Percentiles rank a stretch among this genome's conserved stretches.
Conservation (phyloP, 345 rosid genomes). For the Kernera saxatilis region DNA sequence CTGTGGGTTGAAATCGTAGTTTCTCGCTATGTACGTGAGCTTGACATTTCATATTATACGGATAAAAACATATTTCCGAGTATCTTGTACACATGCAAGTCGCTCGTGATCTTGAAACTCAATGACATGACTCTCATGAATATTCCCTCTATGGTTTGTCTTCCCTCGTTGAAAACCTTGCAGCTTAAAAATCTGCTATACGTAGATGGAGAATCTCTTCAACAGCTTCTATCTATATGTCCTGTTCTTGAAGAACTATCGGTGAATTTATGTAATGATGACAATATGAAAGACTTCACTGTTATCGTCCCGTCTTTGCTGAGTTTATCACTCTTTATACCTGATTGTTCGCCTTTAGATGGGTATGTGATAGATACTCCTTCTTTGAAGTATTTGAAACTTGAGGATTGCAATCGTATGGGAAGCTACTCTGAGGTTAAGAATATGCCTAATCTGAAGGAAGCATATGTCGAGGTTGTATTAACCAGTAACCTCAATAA, state of each 20-base stretch:
- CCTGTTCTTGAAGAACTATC: not conserved
- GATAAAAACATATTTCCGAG: not conserved
- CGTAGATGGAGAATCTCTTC: not conserved
- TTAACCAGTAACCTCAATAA: too few relatives aligned
- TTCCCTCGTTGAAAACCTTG: not conserved
- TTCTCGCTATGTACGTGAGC: not conserved
- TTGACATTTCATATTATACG: too few relatives aligned
- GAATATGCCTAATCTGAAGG: not conserved
- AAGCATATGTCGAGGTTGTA: too few relatives aligned
- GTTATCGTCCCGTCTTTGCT: not conserved
- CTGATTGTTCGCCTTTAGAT: not conserved
- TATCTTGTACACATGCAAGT: not conserved
- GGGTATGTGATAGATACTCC: not conserved
- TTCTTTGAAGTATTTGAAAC: not conserved
- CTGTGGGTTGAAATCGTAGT: not conserved
- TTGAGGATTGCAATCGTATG: accelerated
- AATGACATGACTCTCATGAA: not conserved
- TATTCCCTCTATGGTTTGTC: not conserved
- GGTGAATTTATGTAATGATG: not conserved
- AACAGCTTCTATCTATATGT: not conserved
- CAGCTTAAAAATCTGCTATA: not conserved
- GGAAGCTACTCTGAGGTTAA: not conserved
- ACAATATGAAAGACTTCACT: not conserved
- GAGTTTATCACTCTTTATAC: not conserved
- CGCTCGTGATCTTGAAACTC: not conserved